A percentile compares a stretch with the other conserved stretches of the same genome.
Conservation (phyloP, 352 stramenopile genomes). For the Phytophthora tentaculata region DNA sequence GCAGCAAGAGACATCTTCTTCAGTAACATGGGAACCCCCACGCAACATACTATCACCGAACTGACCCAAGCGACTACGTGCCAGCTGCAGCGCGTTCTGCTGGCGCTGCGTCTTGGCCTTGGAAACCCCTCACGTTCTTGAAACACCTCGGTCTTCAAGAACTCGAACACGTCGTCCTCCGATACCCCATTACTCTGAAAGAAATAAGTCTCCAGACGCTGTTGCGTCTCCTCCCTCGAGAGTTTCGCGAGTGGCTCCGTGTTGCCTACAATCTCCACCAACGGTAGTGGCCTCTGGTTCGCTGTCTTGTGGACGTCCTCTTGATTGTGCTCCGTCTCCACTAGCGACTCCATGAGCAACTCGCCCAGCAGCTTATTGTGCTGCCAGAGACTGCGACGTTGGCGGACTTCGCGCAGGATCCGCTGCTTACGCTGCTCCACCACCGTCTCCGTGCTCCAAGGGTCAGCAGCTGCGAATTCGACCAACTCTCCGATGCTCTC, state of each 20-base stretch:
- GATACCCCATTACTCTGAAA: constrained; percentile 37
- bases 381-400: constrained; percentile 53
- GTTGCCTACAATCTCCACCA: constrained; percentile 8
- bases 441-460: constrained; percentile 33
- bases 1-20: constrained; percentile 33
- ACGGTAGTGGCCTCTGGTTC: constrained; percentile 20
- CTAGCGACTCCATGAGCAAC: constrained; percentile 46
- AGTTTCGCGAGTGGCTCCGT: constrained; percentile 35
- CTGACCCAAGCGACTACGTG: constrained; percentile 16
- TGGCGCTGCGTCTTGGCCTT: constrained; percentile 33
- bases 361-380: constrained; percentile 62
- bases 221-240: constrained; percentile 45
- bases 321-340: constrained; percentile 38
- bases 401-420: constrained; percentile 43
- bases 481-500: constrained; percentile 44
- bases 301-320: constrained; percentile 13
- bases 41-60: constrained; percentile 37
- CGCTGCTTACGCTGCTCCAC: constrained; percentile 33
- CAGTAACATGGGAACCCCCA: constrained; percentile 21
- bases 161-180: constrained; percentile 45
- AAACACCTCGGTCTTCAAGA: constrained; percentile 47
- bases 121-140: constrained; percentile 27
- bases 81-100: constrained; percentile 28
- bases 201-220: constrained; percentile 51
- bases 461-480: constrained; percentile 40